Base-by-base conservation (phyloP, 1,284 basidiomycete genomes). In the Cystobasidium slooffiae region DNA sequence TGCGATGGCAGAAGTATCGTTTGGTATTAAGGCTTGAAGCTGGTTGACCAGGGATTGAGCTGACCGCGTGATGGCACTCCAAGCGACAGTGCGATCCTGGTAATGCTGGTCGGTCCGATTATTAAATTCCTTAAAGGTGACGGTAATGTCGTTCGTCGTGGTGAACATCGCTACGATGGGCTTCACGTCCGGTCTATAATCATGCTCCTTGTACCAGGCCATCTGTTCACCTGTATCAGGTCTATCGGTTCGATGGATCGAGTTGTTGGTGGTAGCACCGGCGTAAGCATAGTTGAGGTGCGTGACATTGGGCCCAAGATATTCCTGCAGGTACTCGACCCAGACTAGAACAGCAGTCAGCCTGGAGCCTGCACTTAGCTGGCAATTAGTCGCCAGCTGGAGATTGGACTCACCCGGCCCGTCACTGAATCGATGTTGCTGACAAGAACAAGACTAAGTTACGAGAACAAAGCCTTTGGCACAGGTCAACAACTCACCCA, bases 231-330 rank as follows among this genome's bases (percentile, higher is more conserved):
- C 31, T n/a, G 69, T 72, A 46, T 72, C 69, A 16, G 69, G 69
- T 8, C 8, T 14, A 52, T 37, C 49, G 9, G 59, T 31, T 16
- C 24, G 49, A 14, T 62, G 58, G 7, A 72, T 64, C 7, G 43
- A 39, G 44, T 72, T 72, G 20, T 72, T 61, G 20, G 69, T 72
- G 8, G 69, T 72, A 10, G 69, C 69, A 39, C 69, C 61, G 39
- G 47, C 69, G 46, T 72, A 72, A 14, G 69, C 69, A 20, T 72
- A 72, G 61, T 63, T 63, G 18, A 63, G 61, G 18, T 61, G 69
- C 18, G 69, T 58, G 10, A 72, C 58, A 39, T 58, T 31, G 3
- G 6, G 7, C 12, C 69, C 69, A 16, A 72, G 59, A 7, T 62
- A 43, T 8, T 72, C 59, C n/a, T 51, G 31, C 16, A 72, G 49